A percentile compares a stretch with the other conserved stretches of the same genome.
phyloP scores from a whole-genome alignment of 805 yeast genomes.

The Blastobotrys parvus region DNA sequence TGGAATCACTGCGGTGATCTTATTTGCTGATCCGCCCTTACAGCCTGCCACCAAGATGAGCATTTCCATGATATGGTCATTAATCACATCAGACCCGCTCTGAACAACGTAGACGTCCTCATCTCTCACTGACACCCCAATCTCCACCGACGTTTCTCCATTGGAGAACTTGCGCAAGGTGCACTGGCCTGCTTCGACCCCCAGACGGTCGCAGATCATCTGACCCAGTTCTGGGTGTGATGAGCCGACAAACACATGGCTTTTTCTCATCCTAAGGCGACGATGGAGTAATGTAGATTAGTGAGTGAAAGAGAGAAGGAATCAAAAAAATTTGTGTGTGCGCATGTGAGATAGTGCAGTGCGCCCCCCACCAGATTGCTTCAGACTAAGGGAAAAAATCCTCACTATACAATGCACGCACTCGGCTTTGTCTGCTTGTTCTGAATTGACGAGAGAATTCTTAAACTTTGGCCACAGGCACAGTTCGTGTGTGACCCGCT shows the following conservation, averaged over 20 bases:
- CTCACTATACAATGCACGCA: no score
- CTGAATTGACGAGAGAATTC: no score
- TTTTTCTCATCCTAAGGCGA: constrained; percentile 99
- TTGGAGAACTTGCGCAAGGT: constrained; percentile 87
- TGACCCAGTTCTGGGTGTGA: constrained; percentile 94
- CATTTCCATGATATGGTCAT: constrained; percentile 95
- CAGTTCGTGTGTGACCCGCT: no score
- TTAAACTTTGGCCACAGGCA: no score
- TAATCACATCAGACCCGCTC: constrained; percentile 76
- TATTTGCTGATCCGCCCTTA: constrained; percentile 96
- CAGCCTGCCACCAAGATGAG: constrained; percentile 91
- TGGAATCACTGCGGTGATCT: constrained; percentile 94
- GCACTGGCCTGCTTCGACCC: constrained; percentile 91
- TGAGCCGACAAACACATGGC: constrained; percentile 92
- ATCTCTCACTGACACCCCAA: constrained; percentile 91
- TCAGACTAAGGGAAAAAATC: no score
- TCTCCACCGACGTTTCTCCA: constrained; percentile 95
- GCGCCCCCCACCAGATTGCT: no score
- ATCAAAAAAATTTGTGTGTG: no score
- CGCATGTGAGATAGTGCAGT: no score
- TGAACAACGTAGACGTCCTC: constrained; percentile 94
- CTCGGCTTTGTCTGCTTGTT: no score
- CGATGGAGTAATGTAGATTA: no score
- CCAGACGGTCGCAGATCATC: constrained; percentile 81
- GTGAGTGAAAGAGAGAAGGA: no score